Evolutionary conservation across 768 basidiomycete genomes (phyloP).

Genomic region (Lentinula lateritia): DNA sequence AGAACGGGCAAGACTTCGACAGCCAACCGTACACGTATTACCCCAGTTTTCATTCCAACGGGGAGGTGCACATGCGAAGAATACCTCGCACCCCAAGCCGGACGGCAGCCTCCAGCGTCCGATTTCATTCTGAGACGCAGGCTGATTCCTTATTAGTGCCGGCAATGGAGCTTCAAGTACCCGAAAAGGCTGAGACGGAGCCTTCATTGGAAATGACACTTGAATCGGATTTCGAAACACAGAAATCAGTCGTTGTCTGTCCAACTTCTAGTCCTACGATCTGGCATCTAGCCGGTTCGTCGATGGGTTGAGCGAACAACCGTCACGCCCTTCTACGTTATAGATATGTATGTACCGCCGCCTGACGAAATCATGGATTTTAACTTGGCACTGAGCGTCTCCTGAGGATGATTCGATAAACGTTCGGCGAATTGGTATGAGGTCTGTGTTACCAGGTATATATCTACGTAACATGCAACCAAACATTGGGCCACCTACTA

Average conservation of each 20-base stretch:
- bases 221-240: neutral
- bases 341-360: neutral
- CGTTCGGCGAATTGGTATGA: too few relatives aligned
- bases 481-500: too few relatives aligned
- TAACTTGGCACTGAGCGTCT: too few relatives aligned
- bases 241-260: neutral
- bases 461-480: too few relatives aligned
- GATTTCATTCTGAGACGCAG: neutral
- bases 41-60: neutral
- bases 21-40: conserved; percentile 6
- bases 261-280: neutral
- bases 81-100: neutral
- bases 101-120: neutral
- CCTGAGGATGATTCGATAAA: too few relatives aligned
- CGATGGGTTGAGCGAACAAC: neutral
- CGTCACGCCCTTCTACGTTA: neutral
- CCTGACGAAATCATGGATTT: neutral
- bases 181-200: neutral
- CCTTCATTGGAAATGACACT: neutral
- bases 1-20: conserved; percentile 6
- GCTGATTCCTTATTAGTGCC: neutral
- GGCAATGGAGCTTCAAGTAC: neutral
- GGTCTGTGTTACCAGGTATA: too few relatives aligned
- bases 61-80: conserved; percentile 5
- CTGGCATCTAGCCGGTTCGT: neutral